Evolutionary conservation across 805 yeast species (phyloP), one percentile per base, ranked within the genome.

Genomic region (Metschnikowia orientalis): DNA sequence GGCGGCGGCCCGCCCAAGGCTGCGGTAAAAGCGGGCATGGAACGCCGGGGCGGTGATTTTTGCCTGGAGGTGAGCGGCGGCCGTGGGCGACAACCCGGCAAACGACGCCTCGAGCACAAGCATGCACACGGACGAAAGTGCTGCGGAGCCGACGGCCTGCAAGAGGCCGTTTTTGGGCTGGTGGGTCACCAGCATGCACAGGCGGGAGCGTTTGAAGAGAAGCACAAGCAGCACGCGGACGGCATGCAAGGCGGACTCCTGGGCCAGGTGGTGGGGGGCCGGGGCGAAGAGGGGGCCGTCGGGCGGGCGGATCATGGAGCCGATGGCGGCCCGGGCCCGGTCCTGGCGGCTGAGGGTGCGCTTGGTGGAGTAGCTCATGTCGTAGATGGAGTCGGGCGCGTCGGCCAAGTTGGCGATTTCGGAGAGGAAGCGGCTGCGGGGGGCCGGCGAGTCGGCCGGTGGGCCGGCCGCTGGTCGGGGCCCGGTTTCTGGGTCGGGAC

Each of bases 21-120:
- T 65, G 32, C 72, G 62, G 48, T 73, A 57, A 35, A 73, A 59
- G 17, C 66, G 51, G 26, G 74, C 63, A 48, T 75, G 52, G 34
- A 62, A 61, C 4, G 54, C 51, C 35, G 65, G 61, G 42, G 55
- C 56, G 28, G 57, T 57, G 40, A 81, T 39, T 56, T 77, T 64
- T 5, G 57, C 56, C 14, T 69, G 55, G 12, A 77, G 51, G 42
- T 76, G 75, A 23, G 68, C 73, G 29, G 75, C 61, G 1, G 86
- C 79, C 5, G 74, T 70, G 6, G 69, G 66, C 23, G 73, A 68
- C 28, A 77, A 59, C 35, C 69, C 70, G 18, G 63, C 63, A 48
- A 80, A 78, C 43, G 77, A 77, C 42, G 78, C 67, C 45, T 81
- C 90, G 32, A 84, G 61, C 8, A 81, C 73, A 47, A 72, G 75